These are phyloP conservation scores for Claviceps digitariae DNA, from an alignment of 2,329 filamentous ascomycete species.

Conservation along the genomic window DNA sequence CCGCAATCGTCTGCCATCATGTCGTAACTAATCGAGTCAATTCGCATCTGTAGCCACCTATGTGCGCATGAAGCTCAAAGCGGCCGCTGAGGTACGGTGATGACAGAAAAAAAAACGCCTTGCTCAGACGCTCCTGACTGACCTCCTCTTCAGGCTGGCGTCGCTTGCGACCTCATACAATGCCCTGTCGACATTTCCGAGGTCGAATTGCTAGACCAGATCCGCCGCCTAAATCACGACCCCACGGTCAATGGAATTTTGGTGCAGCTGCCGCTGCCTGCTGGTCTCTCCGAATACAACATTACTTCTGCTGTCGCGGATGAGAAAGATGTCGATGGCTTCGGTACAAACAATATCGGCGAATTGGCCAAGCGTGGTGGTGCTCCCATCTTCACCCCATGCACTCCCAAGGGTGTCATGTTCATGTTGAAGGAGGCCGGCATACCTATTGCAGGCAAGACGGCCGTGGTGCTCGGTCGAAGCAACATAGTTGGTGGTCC, in stretches of 20 bases:
- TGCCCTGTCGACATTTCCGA: slow-evolving; percentile 72
- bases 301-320: slow-evolving; percentile 83
- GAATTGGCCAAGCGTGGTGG: slow-evolving; percentile 94
- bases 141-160: slow-evolving; percentile 53
- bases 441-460: slow-evolving; percentile 74
- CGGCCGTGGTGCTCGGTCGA: slow-evolving; percentile 83
- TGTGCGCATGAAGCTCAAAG: slow-evolving; percentile 99
- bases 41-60: slow-evolving; percentile 58
- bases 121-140: background rate
- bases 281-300: slow-evolving; percentile 77
- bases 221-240: slow-evolving; percentile 76
- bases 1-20: background rate
- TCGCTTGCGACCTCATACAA: slow-evolving; percentile 74
- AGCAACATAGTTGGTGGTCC: slow-evolving; percentile 97
- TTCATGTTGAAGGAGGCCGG: slow-evolving; percentile 73
- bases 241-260: slow-evolving; percentile 78
- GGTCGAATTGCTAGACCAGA: slow-evolving; percentile 70
- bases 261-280: slow-evolving; percentile 82
- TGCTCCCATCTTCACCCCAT: slow-evolving; percentile 77
- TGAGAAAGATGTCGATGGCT: slow-evolving; percentile 96
- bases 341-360: slow-evolving; percentile 86
- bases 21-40: background rate
- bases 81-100: slow-evolving; percentile 65
- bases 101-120: slow-evolving; percentile 5
- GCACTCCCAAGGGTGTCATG: slow-evolving; percentile 97